Base-by-base conservation (phyloP, 2,329 filamentous ascomycete genomes). In the Aspergillus novoparasiticus region DNA sequence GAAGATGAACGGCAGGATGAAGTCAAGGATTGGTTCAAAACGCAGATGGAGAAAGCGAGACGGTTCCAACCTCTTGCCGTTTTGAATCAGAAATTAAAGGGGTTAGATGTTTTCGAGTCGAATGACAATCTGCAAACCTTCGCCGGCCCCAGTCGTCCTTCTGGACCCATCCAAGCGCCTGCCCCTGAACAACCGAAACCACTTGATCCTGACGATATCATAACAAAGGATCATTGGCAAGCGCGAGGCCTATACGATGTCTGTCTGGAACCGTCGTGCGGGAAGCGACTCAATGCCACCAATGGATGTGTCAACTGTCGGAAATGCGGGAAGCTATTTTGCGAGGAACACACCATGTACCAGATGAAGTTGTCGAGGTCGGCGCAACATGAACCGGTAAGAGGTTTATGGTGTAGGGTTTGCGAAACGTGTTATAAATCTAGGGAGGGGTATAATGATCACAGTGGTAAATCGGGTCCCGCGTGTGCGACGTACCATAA, bases 371-470 rank as follows among this genome's bases (percentile, higher is more conserved):
- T 99, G 12, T 97, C 94, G 10, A 85, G 94, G 60, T 90, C 93
- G 34, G 95, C 95, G 4, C 86, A 89, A 63, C 93, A 97, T 78
- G 95, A 99, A 67, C 94, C 95, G 0, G 87, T 95, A 1, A 84
- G 94, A 65, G 95, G 95, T 9, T 87, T 92, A 69, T 99, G 95
- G 95, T 96, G 92, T 71, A 83, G 95, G 58, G 94, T 98, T 2
- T 99, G 95, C 75, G 95, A 99, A 81, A 98, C 95, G n/a, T 99
- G 95, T 80, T 99, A 95, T 81, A 98, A 97, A 81, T 97, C 93
- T 58, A 87, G 95, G 71, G 92, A 94, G 30, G 95, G 95, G 4
- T 99, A 99, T 79, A 97, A 96, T 74, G 94, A 99, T 72, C 90
- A 94, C 70, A 86, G 86, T 60, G 92, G 82, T 82, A 71, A 60